Evolutionary conservation across 495 filamentous ascomycete genomes (phyloP), one percentile per base, ranked within the genome.

Genomic region (Penicillium cinerascens): DNA sequence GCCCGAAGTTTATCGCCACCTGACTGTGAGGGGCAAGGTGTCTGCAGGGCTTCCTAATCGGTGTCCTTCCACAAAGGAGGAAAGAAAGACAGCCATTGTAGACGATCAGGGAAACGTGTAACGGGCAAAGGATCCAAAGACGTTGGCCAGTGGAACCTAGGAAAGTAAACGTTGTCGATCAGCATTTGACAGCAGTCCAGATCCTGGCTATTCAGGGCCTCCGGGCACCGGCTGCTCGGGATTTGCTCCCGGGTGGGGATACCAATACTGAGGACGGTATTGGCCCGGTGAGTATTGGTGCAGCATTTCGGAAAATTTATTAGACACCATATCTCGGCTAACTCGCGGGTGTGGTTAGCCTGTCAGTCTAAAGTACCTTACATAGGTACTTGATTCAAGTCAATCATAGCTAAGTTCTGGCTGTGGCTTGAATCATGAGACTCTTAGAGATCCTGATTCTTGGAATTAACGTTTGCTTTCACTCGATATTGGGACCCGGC

Each of bases 91-190:
- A 13, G 3, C 13, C 9, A 13, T 10, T 13, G 6, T 29, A 13
- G 29, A 8, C 4, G 29, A 33, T 33, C 9, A 33, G 29, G 29
- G 11, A 33, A 33, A 33, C 1, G 8, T 10, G 9, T 10, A 1
- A 33, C 29, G 6, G 29, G 11, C 11, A 38, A 52, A 45, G 20
- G 18, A 41, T 36, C 50, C 42, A 45, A 37, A 51, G 46, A 42
- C 26, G 37, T 44, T 55, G 57, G 20, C 26, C 40, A 22, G 57
- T 63, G 54, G 57, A 38, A 47, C 51, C 21, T 23, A 49, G 52
- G 42, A 60, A 63, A 60, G 60, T 60, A 63, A 44, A 43, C 51
- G 33, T 55, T 54, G 60, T 55, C 60, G 60, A 63, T 63, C 60
- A 50, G 17, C 45, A 57, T 63, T 63, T 63, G 60, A 58, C 60